Percentiles rank a stretch among this genome's conserved stretches.
These are phyloP conservation scores for Sphagnum magellanicum DNA, from an alignment of 228 moss, liverwort and hornwort genomes.

Conservation along the genomic window DNA sequence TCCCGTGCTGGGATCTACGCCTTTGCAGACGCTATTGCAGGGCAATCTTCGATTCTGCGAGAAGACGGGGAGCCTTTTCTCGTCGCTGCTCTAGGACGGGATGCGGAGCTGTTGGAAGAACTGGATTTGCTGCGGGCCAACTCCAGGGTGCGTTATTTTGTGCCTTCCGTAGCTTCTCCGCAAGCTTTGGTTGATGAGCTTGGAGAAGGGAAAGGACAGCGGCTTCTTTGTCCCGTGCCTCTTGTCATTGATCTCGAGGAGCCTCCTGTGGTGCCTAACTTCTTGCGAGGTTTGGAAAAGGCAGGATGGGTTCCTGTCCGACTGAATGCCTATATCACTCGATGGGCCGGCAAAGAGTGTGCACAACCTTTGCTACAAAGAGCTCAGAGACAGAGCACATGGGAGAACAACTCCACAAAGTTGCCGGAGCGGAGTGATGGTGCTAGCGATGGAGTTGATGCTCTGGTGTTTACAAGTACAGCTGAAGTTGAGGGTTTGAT, in stretches of 20 bases:
- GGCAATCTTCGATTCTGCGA: not conserved
- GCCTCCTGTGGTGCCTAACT: constrained; percentile 27
- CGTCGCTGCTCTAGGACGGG: constrained; percentile 27
- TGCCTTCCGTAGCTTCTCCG: constrained; percentile 18
- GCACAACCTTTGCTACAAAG: constrained; percentile 3
- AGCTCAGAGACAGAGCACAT: not conserved
- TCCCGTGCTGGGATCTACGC: constrained; percentile 34
- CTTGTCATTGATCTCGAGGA: constrained; percentile 20
- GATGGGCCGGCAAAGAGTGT: constrained; percentile 22
- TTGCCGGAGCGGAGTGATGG: not conserved
- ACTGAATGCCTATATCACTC: constrained; percentile 22
- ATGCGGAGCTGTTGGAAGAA: constrained; percentile 21
- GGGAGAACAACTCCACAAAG: not conserved
- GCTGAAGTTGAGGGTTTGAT: constrained; percentile 31
- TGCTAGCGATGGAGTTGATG: constrained; percentile 2
- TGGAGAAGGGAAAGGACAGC: constrained; percentile 19
- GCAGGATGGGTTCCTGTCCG: constrained; percentile 26
- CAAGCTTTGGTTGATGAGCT: constrained; percentile 20
- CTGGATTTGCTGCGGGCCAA: constrained; percentile 9
- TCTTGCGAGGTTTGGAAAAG: constrained; percentile 11
- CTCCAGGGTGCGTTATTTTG: constrained; percentile 1
- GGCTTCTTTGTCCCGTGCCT: constrained; percentile 27
- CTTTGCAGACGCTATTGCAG: constrained; percentile 13
- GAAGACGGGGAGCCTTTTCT: constrained; percentile 6
- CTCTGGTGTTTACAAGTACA: constrained; percentile 27